Evolutionary conservation across 495 filamentous ascomycete species (phyloP).

Genomic region (Penicillium coprophilum): DNA sequence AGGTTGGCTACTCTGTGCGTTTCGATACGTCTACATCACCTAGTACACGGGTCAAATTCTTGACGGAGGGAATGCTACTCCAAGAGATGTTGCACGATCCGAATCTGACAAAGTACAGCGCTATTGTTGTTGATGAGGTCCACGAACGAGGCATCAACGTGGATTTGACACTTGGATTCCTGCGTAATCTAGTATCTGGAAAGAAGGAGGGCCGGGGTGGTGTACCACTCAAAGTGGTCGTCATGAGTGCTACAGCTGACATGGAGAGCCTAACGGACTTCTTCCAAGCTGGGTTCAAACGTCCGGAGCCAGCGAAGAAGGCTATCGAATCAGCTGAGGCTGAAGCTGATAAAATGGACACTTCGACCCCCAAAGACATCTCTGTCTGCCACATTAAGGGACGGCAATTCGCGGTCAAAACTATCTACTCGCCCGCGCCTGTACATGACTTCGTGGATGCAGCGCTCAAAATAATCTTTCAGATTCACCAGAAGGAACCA

Average conservation of each 20-base stretch:
- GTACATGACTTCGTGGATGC: conserved; percentile 82
- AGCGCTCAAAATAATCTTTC: conserved; percentile 78
- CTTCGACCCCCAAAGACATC: conserved; percentile 29
- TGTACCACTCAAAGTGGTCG: conserved; percentile 77
- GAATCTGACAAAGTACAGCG: conserved; percentile 77
- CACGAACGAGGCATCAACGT: conserved; percentile 98
- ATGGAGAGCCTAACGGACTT: conserved; percentile 73
- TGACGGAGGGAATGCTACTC: conserved; percentile 96
- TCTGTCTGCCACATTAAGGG: conserved; percentile 76
- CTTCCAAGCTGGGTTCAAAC: conserved; percentile 55
- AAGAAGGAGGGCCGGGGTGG: conserved; percentile 60
- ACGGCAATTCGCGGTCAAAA: conserved; percentile 81
- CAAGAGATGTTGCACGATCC: conserved; percentile 93
- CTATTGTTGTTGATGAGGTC: conserved; percentile 91
- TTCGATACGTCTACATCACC: conserved; percentile 84
- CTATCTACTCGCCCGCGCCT: conserved; percentile 71
- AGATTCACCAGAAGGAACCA: conserved; percentile 83
- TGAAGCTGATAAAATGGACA: conserved; percentile 13
- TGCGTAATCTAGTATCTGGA: conserved; percentile 68
- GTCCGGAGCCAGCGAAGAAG: conserved; percentile 18
- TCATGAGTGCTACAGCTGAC: conserved; percentile 97
- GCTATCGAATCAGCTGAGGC: conserved; percentile 3
- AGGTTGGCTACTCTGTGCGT: conserved; percentile 90
- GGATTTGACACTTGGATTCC: conserved; percentile 83
- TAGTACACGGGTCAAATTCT: conserved; percentile 78